Base-by-base conservation (phyloP, 257 asterid genomes). In the Petunia secreta region DNA sequence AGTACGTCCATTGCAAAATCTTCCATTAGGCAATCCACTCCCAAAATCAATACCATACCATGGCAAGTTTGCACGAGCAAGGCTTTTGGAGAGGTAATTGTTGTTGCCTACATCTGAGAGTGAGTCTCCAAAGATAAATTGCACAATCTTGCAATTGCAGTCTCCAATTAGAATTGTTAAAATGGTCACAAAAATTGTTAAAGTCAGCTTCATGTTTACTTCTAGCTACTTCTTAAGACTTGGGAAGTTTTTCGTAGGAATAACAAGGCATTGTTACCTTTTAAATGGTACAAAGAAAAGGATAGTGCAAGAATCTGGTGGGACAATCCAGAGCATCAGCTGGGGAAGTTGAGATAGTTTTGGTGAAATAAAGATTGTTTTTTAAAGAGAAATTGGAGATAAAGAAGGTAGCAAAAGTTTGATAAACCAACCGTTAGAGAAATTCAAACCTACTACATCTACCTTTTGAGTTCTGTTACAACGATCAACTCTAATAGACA, bases 101-200 rank as follows among this genome's bases (percentile, higher is more conserved):
- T 95, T 95, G 91, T 95, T 95, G 57, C 98, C 98, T 2, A 91
- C 98, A 25, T 94, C 98, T 2, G 98, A 94, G 6, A 94, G 93
- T 1, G 98, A 94, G 80, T 94, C 98, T 0, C 98, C 98, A 46
- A 95, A 93, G 79, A 95, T 95, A 91, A 95, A 93, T 80, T 95
- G 98, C 5, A 95, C 98, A 11, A 86, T 58, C 86, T 91, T 91
- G 88, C 97, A 88, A 63, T 89, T 79, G 85, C 85, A 63, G 60
- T 86, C 87, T 2, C 69, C 40, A 48, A 89, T 5, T 50, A 79
- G 60, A 10, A 83, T 5, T 8, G 64, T 66, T 3, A 84, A 25
- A 62, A 80, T 41, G 0, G 83, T 78, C 5, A 67, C 25, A 11
- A 39, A 63, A 46, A 83, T 59, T 4, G 64, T 43, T 5, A 82